Conservation (phyloP, 495 filamentous ascomycete genomes). For the Penicillium bialowiezense region DNA sequence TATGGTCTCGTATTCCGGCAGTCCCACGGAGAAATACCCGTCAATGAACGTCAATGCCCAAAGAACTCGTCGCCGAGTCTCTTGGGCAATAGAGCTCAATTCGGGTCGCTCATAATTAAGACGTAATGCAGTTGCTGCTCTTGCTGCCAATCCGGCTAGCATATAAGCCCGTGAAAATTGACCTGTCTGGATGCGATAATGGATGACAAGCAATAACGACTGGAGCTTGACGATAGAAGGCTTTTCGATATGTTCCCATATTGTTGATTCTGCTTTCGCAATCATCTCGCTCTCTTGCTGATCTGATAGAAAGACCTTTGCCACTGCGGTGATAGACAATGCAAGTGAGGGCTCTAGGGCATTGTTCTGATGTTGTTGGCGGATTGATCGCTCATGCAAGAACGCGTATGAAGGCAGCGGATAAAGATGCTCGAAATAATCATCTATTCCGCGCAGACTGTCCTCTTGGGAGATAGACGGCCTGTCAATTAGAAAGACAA, state of each 20-base stretch:
- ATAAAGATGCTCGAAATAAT: conserved; percentile 15
- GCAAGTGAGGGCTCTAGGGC: conserved; percentile 7
- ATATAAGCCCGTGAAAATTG: conserved; percentile 15
- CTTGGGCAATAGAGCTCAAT: conserved; percentile 16
- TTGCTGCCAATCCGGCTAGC: conserved; percentile 15
- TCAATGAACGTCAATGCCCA: conserved; percentile 19
- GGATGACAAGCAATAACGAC: conserved; percentile 13
- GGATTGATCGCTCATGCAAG: conserved; percentile 15
- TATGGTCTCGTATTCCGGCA: conserved; percentile 18
- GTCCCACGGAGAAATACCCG: conserved; percentile 15
- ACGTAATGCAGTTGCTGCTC: conserved; percentile 13
- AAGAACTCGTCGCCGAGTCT: conserved; percentile 17
- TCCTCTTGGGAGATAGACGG: neutral
- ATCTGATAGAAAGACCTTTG: neutral
- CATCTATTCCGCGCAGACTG: neutral
- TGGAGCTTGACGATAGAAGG: conserved; percentile 12
- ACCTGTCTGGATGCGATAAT: conserved; percentile 13
- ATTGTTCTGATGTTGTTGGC: neutral
- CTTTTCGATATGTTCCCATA: conserved; percentile 13
- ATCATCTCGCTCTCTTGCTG: neutral
- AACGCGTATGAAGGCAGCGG: conserved; percentile 17
- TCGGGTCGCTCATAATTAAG: conserved; percentile 19
- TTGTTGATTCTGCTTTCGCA: conserved; percentile 2
- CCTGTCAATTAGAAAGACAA: neutral
- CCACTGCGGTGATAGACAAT: conserved; percentile 3